phyloP scores from a whole-genome alignment of 176 grass and related monocot species.

The Carex myosuroides region DNA sequence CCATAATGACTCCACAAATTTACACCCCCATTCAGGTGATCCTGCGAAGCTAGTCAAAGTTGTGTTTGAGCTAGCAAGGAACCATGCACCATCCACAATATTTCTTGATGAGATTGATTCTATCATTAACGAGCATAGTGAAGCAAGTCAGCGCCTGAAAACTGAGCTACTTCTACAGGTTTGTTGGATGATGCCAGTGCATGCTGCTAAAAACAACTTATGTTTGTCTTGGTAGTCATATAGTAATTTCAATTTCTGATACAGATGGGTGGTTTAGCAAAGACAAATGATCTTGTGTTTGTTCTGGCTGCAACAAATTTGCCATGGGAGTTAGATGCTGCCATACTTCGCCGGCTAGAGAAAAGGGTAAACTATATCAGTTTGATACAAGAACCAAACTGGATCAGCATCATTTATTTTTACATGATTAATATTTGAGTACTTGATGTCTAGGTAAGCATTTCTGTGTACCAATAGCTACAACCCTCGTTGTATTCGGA shows the following conservation, averaged over 20 bases:
- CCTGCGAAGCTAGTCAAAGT: conserved; percentile 95
- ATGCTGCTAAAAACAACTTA: not conserved
- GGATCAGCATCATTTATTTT: not conserved
- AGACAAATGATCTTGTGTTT: conserved; percentile 83
- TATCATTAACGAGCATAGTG: conserved; percentile 80
- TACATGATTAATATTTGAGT: not conserved
- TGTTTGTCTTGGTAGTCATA: not conserved
- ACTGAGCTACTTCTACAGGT: conserved; percentile 92
- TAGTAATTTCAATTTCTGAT: conserved; percentile 23
- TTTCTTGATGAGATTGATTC: conserved; percentile 98
- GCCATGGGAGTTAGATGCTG: conserved; percentile 91
- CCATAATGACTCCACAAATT: not conserved
- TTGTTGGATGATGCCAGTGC: not conserved
- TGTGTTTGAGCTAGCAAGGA: conserved; percentile 86
- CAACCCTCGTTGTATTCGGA: not conserved
- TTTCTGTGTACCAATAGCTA: not conserved
- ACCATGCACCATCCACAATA: conserved; percentile 94
- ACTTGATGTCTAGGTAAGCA: not conserved
- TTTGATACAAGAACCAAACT: not conserved
- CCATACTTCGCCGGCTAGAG: conserved; percentile 82
- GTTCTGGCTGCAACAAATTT: conserved; percentile 94
- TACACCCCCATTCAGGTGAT: conserved; percentile 41
- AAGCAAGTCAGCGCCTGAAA: conserved; percentile 87
- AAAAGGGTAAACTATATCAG: conserved; percentile 42
- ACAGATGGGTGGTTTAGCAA: conserved; percentile 97